phyloP scores from a whole-genome alignment of 768 basidiomycete genomes.

The Trametes elegans region DNA sequence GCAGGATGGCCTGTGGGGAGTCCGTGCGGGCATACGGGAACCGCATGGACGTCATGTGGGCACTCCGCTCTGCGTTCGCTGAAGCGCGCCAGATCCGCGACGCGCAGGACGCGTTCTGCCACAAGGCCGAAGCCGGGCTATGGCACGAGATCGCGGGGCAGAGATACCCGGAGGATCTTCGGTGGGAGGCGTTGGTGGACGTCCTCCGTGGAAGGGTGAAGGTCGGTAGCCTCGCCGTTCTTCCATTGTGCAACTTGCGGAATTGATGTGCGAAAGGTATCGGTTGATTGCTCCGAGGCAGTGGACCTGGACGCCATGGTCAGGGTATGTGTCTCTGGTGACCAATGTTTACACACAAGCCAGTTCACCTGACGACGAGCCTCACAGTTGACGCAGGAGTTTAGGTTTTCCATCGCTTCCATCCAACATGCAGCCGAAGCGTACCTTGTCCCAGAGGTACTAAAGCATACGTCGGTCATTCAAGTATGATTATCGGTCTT shows the following conservation, averaged over 20 bases:
- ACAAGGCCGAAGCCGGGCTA: conserved; percentile 48
- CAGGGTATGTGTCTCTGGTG: conserved; percentile 45
- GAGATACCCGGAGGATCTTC: conserved; percentile 63
- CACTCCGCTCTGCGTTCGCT: conserved; percentile 76
- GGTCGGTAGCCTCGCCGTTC: conserved; percentile 35
- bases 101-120: conserved; percentile 72
- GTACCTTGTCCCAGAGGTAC: conserved; percentile 74
- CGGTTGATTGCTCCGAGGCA: conserved; percentile 69
- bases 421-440: conserved; percentile 83
- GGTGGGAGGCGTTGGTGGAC: conserved; percentile 80
- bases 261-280: conserved; percentile 42
- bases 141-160: conserved; percentile 37
- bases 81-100: conserved; percentile 67
- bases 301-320: conserved; percentile 74
- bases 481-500: neutral
- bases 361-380: neutral
- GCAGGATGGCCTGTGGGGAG: conserved; percentile 45
- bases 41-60: conserved; percentile 80
- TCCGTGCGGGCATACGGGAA: conserved; percentile 32
- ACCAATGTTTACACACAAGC: neutral
- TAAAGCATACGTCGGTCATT: conserved; percentile 61
- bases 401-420: conserved; percentile 74
- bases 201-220: conserved; percentile 86
- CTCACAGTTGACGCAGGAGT: conserved; percentile 73
- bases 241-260: neutral